A percentile compares a stretch with the other conserved stretches of the same genome.
Conservation (phyloP, 2,329 filamentous ascomycete genomes). For the Pseudogymnoascus sp. region DNA sequence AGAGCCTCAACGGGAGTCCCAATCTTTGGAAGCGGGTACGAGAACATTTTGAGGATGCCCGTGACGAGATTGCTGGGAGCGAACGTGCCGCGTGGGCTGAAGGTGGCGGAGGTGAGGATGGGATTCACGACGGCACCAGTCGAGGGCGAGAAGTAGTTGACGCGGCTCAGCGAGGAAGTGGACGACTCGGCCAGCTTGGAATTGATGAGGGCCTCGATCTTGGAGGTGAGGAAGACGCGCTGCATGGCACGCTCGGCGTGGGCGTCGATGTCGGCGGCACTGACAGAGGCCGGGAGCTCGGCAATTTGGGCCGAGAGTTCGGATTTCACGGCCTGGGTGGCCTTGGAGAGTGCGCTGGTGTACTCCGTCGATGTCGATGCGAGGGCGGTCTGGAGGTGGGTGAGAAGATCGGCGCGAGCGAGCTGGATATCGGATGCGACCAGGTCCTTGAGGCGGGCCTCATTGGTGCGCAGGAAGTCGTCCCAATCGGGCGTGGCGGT, state of each 20-base stretch:
- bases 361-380: not conserved
- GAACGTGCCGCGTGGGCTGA: slow-evolving; percentile 26
- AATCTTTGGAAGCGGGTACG: slow-evolving; percentile 20
- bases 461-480: slow-evolving; percentile 41
- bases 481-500: slow-evolving; percentile 18
- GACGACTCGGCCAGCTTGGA: slow-evolving; percentile 13
- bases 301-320: not conserved
- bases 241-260: not conserved
- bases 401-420: slow-evolving; percentile 13
- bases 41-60: slow-evolving; percentile 14
- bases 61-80: slow-evolving; percentile 17
- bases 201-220: slow-evolving; percentile 19
- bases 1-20: slow-evolving; percentile 50
- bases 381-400: not conserved
- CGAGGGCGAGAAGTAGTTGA: slow-evolving; percentile 68
- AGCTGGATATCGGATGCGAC: slow-evolving; percentile 32
- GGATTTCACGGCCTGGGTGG: slow-evolving; percentile 1
- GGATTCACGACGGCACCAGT: slow-evolving; percentile 60
- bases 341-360: not conserved
- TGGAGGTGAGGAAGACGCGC: not conserved
- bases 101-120: slow-evolving; percentile 52
- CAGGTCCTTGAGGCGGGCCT: slow-evolving; percentile 35
- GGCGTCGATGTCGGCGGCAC: not conserved
- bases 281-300: slow-evolving; percentile 2
- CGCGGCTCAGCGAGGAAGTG: slow-evolving; percentile 30